These are phyloP conservation scores for Penicillium riverlandense DNA, from an alignment of 495 filamentous ascomycete species.

Conservation along the genomic window DNA sequence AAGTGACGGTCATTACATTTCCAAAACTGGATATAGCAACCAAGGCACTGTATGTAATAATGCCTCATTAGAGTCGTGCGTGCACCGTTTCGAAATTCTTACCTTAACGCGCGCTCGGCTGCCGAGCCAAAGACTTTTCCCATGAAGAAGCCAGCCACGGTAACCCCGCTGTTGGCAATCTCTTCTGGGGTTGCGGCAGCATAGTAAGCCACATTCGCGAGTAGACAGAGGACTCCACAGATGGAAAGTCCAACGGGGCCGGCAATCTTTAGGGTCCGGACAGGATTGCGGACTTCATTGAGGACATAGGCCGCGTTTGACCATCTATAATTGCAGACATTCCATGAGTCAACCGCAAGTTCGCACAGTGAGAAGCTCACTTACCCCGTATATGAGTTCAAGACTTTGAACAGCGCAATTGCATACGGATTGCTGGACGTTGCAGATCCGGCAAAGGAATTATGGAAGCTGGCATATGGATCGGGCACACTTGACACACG, in stretches of 20 bases:
- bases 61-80: neutral
- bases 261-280: constrained; percentile 55
- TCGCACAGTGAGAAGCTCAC: neutral
- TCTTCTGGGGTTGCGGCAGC: constrained; percentile 56
- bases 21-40: constrained; percentile 58
- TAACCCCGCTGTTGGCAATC: constrained; percentile 53
- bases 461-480: constrained; percentile 22
- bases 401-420: constrained; percentile 60
- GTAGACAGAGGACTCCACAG: constrained; percentile 51
- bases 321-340: constrained; percentile 16
- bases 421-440: constrained; percentile 31
- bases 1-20: constrained; percentile 67
- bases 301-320: constrained; percentile 63
- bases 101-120: constrained; percentile 16
- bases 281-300: constrained; percentile 64
- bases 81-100: neutral
- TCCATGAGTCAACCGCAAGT: neutral
- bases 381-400: constrained; percentile 57
- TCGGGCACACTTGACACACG: constrained; percentile 22
- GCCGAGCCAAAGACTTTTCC: constrained; percentile 51
- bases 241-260: constrained; percentile 50
- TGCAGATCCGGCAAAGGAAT: constrained; percentile 25
- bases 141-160: constrained; percentile 61
- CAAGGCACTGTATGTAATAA: constrained; percentile 22
- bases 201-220: constrained; percentile 64